These are phyloP conservation scores for Dactylellina haptotyla DNA, from an alignment of 2,329 filamentous ascomycete species.

Conservation along the genomic window DNA sequence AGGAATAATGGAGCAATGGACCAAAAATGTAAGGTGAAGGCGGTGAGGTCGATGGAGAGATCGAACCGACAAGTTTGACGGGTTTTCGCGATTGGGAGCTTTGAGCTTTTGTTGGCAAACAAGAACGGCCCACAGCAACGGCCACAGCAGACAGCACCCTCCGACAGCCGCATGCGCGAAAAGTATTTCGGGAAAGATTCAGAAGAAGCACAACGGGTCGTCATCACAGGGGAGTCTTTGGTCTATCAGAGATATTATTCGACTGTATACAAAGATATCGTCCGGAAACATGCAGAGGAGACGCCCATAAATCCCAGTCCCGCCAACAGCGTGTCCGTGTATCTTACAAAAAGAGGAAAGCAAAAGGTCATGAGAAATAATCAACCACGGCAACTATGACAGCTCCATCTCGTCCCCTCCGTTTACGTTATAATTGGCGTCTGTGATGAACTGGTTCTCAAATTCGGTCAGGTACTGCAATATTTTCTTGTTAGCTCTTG, in stretches of 20 bases:
- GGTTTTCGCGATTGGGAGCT: too few species aligned
- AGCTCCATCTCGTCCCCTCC: slow-evolving; percentile 50
- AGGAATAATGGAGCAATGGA: too few species aligned
- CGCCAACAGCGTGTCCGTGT: background rate
- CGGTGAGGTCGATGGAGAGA: too few species aligned
- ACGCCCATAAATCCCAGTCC: background rate
- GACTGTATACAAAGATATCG: slow-evolving; percentile 20
- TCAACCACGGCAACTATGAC: slow-evolving; percentile 18
- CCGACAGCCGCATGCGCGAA: too few species aligned
- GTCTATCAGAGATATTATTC: slow-evolving; percentile 3
- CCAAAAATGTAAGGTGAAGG: too few species aligned
- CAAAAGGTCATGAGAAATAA: background rate
- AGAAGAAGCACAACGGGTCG: background rate
- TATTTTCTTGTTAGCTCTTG: background rate
- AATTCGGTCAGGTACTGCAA: slow-evolving; percentile 42
- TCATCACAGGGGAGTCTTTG: background rate
- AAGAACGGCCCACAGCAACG: too few species aligned
- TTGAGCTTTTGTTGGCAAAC: too few species aligned
- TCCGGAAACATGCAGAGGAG: background rate
- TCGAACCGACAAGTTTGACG: too few species aligned
- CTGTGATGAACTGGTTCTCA: slow-evolving; percentile 53
- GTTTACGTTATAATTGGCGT: slow-evolving; percentile 33
- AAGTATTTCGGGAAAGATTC: too few species aligned
- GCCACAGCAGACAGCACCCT: too few species aligned
- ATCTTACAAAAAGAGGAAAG: background rate